These are phyloP conservation scores for Babesia ovata DNA, from an alignment of 169 alveolate species.

Conservation along the genomic window DNA sequence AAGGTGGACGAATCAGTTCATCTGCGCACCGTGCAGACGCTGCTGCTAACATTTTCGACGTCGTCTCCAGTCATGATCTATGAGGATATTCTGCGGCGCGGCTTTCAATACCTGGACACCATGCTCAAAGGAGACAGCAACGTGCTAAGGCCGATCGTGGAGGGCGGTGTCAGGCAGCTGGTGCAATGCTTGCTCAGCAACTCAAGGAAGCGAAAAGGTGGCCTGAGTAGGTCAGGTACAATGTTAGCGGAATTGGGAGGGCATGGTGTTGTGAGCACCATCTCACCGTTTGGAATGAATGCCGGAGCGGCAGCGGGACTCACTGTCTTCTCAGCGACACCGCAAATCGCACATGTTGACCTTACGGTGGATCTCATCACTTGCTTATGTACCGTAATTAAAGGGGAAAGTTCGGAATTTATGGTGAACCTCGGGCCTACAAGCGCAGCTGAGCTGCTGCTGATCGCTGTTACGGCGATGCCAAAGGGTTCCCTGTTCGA, in stretches of 20 bases:
- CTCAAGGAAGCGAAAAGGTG: not conserved
- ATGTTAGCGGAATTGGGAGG: not conserved
- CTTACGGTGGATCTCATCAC: conserved; percentile 6
- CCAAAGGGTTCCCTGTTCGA: conserved; percentile 29
- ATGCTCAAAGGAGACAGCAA: conserved; percentile 10
- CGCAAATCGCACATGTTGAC: conserved; percentile 13
- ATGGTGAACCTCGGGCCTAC: conserved; percentile 9
- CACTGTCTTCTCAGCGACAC: not conserved
- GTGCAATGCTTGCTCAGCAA: conserved; percentile 18
- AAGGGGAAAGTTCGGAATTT: not conserved
- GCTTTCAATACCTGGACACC: conserved; percentile 18
- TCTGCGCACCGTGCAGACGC: conserved; percentile 39
- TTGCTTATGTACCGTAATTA: conserved; percentile 4
- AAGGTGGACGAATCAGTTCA: conserved; percentile 43
- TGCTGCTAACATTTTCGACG: conserved; percentile 27
- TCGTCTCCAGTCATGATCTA: conserved; percentile 17
- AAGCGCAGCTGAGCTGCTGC: conserved; percentile 22
- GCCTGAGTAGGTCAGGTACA: not conserved
- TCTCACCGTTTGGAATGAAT: not conserved
- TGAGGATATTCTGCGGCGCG: conserved; percentile 23
- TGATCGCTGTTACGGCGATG: conserved; percentile 11
- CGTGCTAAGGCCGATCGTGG: conserved; percentile 24
- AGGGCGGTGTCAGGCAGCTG: conserved; percentile 48
- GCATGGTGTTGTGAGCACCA: not conserved
- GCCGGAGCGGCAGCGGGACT: not conserved